Conservation (phyloP, 257 asterid species). For the Avicennia marina region DNA sequence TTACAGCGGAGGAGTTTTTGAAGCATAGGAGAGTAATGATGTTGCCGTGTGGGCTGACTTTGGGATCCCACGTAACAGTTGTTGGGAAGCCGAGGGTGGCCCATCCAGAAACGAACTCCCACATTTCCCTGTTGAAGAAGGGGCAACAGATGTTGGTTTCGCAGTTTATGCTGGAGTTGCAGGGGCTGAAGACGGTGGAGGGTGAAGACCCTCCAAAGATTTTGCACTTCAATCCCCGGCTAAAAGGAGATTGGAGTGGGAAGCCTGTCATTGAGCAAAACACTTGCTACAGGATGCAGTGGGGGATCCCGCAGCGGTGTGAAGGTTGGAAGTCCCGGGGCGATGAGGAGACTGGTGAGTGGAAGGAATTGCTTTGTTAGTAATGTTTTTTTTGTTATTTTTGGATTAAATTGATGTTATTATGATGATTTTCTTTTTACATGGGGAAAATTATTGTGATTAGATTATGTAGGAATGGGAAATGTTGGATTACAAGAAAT, state of each 20-base stretch:
- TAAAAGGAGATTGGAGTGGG: slow-evolving; percentile 97
- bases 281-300: slow-evolving; percentile 93
- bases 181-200: slow-evolving; percentile 85
- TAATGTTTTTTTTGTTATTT: slow-evolving; percentile 1
- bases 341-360: slow-evolving; percentile 91
- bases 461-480: not conserved
- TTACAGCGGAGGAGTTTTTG: slow-evolving; percentile 45
- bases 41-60: slow-evolving; percentile 80
- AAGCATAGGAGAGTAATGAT: slow-evolving; percentile 48
- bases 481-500: not conserved
- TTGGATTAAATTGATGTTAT: slow-evolving; percentile 16
- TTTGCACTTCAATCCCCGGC: slow-evolving; percentile 77
- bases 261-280: slow-evolving; percentile 90
- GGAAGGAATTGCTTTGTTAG: not conserved
- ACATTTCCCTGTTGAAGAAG: slow-evolving; percentile 65
- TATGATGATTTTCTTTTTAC: not conserved
- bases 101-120: slow-evolving; percentile 65
- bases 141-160: slow-evolving; percentile 87
- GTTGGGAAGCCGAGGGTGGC: slow-evolving; percentile 75
- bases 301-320: slow-evolving; percentile 90
- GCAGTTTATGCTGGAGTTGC: slow-evolving; percentile 90
- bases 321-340: slow-evolving; percentile 88
- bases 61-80: slow-evolving; percentile 85
- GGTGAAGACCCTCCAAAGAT: slow-evolving; percentile 94
- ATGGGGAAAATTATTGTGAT: not conserved